A percentile compares a stretch with the other conserved stretches of the same genome.
Evolutionary conservation across 805 yeast species (phyloP).

Genomic region (Candida peoriensis): DNA sequence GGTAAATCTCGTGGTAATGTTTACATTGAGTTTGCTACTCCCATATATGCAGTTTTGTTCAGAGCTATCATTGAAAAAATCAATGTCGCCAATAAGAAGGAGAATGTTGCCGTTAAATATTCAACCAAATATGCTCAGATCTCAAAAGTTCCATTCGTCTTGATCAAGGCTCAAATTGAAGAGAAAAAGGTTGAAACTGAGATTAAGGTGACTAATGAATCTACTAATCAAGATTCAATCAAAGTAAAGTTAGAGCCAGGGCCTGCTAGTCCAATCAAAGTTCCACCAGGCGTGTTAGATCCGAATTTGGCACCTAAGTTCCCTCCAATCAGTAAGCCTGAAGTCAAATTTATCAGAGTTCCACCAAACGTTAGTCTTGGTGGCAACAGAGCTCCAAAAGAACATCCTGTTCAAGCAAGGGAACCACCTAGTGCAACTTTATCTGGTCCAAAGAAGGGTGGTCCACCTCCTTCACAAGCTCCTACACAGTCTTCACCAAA

Average conservation of each 20-base stretch:
- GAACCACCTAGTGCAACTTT: conserved; percentile 1
- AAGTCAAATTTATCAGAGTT: background rate
- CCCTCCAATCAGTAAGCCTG: too few species aligned
- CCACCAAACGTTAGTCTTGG: background rate
- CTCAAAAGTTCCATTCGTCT: conserved; percentile 12
- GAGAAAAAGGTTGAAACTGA: background rate
- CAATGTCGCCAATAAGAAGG: conserved; percentile 8
- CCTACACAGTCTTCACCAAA: background rate
- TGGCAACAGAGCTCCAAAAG: background rate
- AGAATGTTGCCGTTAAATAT: conserved; percentile 4
- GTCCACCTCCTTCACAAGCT: background rate
- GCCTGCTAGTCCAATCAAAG: background rate
- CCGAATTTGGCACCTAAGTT: background rate
- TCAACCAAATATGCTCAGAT: conserved; percentile 13
- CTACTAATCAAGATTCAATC: background rate
- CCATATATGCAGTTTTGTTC: conserved; percentile 12
- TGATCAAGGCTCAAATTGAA: conserved; percentile 4
- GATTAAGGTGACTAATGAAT: background rate
- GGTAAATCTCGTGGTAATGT: conserved; percentile 16
- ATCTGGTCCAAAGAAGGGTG: background rate
- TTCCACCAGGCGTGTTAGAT: conserved; percentile 2
- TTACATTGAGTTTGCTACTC: conserved; percentile 12
- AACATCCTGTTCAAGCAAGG: background rate
- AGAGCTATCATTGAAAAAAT: conserved; percentile 12
- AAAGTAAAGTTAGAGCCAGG: background rate